Conservation (phyloP, 2,329 filamentous ascomycete genomes). For the Clarireedia paspali region DNA sequence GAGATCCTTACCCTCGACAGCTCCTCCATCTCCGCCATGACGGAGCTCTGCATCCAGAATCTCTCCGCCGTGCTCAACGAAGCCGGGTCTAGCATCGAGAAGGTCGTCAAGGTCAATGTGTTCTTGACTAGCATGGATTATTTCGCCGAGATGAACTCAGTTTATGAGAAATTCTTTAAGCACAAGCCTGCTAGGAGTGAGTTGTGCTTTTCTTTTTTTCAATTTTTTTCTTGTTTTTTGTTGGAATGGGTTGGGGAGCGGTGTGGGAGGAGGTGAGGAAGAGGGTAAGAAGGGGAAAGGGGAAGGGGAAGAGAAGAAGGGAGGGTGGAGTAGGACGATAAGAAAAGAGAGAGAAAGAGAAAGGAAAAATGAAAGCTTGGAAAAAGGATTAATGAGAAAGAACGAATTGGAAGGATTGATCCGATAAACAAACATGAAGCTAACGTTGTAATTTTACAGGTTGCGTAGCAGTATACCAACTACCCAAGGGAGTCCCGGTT, state of each 20-base stretch:
- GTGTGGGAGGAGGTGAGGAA: no score
- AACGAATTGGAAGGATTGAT: not conserved
- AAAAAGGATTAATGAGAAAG: not conserved
- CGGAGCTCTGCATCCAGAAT: conserved; percentile 64
- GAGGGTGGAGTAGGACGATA: no score
- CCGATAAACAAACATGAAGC: not conserved
- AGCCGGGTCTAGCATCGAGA: conserved; percentile 69
- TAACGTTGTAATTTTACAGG: not conserved
- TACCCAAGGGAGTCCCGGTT: conserved; percentile 80
- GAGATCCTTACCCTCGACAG: conserved; percentile 36
- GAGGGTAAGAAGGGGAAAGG: no score
- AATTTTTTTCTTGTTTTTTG: not conserved
- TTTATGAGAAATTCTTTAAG: conserved; percentile 76
- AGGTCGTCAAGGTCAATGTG: conserved; percentile 87
- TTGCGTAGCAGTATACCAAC: conserved; percentile 83
- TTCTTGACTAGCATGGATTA: conserved; percentile 64
- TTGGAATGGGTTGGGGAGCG: no score
- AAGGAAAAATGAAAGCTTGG: not conserved
- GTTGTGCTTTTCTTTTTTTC: not conserved
- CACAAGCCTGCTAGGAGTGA: conserved; percentile 78
- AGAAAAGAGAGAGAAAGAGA: no score
- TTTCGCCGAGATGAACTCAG: conserved; percentile 51
- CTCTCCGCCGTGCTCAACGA: conserved; percentile 77
- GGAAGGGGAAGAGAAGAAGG: no score
- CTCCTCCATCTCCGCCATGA: conserved; percentile 58